Base-by-base conservation (phyloP, 2,329 filamentous ascomycete species). In the Lachnellula hyalina region DNA sequence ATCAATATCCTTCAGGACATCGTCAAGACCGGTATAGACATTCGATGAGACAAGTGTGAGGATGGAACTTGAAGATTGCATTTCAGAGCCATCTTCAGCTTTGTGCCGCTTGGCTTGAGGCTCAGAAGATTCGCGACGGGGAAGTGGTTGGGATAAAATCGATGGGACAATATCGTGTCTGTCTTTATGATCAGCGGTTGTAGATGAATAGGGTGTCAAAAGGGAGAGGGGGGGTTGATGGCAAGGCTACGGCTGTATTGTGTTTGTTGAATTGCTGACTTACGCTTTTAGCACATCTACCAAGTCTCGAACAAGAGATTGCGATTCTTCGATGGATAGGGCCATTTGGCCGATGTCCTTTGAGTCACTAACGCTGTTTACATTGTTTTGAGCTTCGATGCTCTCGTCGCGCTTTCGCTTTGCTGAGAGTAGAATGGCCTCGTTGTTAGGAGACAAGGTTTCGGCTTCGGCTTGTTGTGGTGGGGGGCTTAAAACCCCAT, bases 71-170 rank as follows among this genome's bases (percentile, higher is more conserved):
- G 85, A 79, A 57, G 75, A 78, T 17, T 63, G 63, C n/a, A 62
- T 58, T 36, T 71, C 64, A 35, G 68, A 65, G 35, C 67, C 68
- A 46, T 78, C 76, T 49, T 76, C 74, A 2, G 81, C 75, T 68
- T 83, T 85, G 62, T 83, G 80, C 44, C 83, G 78, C 69, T 87
- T 87, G 51, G 78, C 69, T 49, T 80, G 73, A 15, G 81, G 83
- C 60, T 83, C 80, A 53, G 75, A 70, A 32, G 71, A 60, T 35
- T 73, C 66, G 4, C 69, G 53, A 2, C 78, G 73, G 50, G 76
- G 71, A 11, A 85, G 67, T 2, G 77, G 74, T 53, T 78, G 78
- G 61, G 78, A 79, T 50, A 85, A 74, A 54, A 85, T 76, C 35
- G 77, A 79, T 9, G 79, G 77, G 14, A 68, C 73, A 47, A 75